Evolutionary conservation across 306 rosid genomes (phyloP).

Genomic region (Ammopiptanthus mongolicus): DNA sequence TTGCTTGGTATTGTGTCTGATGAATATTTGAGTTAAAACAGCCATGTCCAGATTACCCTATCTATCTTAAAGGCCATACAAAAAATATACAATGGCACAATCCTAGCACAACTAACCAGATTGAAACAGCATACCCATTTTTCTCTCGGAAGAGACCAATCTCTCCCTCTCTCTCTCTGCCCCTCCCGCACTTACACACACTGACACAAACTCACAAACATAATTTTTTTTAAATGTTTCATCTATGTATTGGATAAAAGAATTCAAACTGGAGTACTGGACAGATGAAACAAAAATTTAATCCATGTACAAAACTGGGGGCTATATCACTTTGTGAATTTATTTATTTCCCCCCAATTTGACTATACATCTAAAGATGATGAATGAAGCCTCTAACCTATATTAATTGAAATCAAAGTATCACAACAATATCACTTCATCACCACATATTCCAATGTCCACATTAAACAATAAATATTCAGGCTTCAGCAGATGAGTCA

Average conservation of each 20-base stretch:
- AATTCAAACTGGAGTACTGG: not conserved
- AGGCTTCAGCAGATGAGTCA: not conserved
- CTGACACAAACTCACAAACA: not conserved
- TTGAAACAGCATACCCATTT: not conserved
- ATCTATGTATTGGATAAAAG: not conserved
- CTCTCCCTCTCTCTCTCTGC: not conserved
- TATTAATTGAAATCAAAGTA: not conserved
- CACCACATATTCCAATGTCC: not conserved
- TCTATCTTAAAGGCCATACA: not conserved
- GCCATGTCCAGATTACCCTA: not conserved
- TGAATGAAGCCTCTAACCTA: not conserved
- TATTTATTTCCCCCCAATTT: not conserved
- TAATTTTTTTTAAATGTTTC: not conserved
- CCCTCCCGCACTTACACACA: not conserved
- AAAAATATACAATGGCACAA: not conserved
- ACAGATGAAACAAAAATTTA: not conserved
- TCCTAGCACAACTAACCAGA: not conserved
- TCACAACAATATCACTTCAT: not conserved
- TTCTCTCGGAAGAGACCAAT: not conserved
- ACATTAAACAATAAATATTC: not conserved
- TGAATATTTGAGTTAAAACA: not conserved
- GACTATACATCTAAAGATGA: not conserved
- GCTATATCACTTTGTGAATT: not conserved
- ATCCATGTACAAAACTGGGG: not conserved
- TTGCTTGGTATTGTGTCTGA: not conserved